Evolutionary conservation across 768 basidiomycete genomes (phyloP).

Genomic region (Auricularia sp.): DNA sequence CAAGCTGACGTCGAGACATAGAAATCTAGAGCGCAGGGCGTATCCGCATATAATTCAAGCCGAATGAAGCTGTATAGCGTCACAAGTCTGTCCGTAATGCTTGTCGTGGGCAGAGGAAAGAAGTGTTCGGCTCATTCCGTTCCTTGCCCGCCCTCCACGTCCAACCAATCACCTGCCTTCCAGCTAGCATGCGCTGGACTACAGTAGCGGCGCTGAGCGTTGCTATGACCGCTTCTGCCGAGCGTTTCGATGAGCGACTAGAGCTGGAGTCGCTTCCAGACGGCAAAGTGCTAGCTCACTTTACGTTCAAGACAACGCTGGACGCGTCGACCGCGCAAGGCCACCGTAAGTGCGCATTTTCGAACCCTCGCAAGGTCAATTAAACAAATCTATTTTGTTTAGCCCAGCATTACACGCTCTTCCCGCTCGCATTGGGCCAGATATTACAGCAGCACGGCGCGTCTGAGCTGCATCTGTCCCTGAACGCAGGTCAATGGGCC

Average conservation of each 20-base stretch:
- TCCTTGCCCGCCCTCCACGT: too few relatives aligned
- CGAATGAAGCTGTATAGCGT: too few relatives aligned
- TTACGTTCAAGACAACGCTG: conserved; percentile 65
- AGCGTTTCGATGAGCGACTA: conserved; percentile 41
- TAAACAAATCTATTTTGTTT: neutral
- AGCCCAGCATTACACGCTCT: conserved; percentile 82
- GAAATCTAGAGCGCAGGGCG: too few relatives aligned
- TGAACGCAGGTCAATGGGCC: conserved; percentile 90
- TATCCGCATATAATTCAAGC: too few relatives aligned
- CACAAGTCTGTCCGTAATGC: too few relatives aligned
- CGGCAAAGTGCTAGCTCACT: conserved; percentile 71
- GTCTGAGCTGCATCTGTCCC: conserved; percentile 76
- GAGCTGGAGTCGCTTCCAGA: conserved; percentile 56
- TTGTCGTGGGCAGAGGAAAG: too few relatives aligned
- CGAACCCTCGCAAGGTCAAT: conserved; percentile 1
- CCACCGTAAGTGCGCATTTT: neutral
- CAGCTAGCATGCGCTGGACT: too few relatives aligned
- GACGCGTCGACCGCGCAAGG: conserved; percentile 35
- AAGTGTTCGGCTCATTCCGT: too few relatives aligned
- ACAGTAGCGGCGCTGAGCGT: too few relatives aligned
- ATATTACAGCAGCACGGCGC: conserved; percentile 78
- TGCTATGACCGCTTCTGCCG: conserved; percentile 14
- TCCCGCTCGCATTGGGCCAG: conserved; percentile 80
- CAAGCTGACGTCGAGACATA: too few relatives aligned
- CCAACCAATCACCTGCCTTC: too few relatives aligned